These are phyloP conservation scores for Moesziomyces parantarcticus DNA, from an alignment of 1,284 basidiomycete genomes.

Conservation along the genomic window DNA sequence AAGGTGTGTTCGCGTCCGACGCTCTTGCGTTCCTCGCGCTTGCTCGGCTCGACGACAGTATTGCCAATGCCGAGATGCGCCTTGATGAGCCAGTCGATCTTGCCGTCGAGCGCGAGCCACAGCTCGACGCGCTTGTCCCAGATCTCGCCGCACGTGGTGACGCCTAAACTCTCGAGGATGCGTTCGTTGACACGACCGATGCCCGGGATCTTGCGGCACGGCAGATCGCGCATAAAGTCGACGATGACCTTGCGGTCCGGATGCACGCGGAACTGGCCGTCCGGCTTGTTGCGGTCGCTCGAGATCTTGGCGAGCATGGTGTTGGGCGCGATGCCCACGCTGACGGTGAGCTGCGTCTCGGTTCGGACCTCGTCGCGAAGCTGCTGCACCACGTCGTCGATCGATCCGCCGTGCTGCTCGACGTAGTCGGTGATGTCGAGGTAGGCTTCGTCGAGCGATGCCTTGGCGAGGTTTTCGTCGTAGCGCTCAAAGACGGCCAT, in stretches of 20 bases:
- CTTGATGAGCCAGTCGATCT: slow-evolving; percentile 59
- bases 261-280: slow-evolving; percentile 59
- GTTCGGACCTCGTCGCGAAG: slow-evolving; percentile 48
- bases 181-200: slow-evolving; percentile 65
- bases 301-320: slow-evolving; percentile 83
- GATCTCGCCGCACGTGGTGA: slow-evolving; percentile 63
- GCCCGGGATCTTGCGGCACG: slow-evolving; percentile 63
- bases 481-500: slow-evolving; percentile 76
- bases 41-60: slow-evolving; percentile 56
- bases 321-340: slow-evolving; percentile 75
- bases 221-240: slow-evolving; percentile 58
- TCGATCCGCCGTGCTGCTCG: slow-evolving; percentile 74
- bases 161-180: slow-evolving; percentile 57
- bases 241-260: slow-evolving; percentile 52
- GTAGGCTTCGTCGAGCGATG: slow-evolving; percentile 82
- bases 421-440: slow-evolving; percentile 84
- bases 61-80: slow-evolving; percentile 59
- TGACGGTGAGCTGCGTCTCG: slow-evolving; percentile 79
- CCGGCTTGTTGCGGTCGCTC: slow-evolving; percentile 77
- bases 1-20: slow-evolving; percentile 66
- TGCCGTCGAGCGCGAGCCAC: slow-evolving; percentile 52
- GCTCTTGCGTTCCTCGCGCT: slow-evolving; percentile 59
- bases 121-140: slow-evolving; percentile 60
- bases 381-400: slow-evolving; percentile 78
- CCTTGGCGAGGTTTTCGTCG: slow-evolving; percentile 81